Evolutionary conservation across 2,329 filamentous ascomycete genomes (phyloP).

Genomic region (Fusarium chuoi): DNA sequence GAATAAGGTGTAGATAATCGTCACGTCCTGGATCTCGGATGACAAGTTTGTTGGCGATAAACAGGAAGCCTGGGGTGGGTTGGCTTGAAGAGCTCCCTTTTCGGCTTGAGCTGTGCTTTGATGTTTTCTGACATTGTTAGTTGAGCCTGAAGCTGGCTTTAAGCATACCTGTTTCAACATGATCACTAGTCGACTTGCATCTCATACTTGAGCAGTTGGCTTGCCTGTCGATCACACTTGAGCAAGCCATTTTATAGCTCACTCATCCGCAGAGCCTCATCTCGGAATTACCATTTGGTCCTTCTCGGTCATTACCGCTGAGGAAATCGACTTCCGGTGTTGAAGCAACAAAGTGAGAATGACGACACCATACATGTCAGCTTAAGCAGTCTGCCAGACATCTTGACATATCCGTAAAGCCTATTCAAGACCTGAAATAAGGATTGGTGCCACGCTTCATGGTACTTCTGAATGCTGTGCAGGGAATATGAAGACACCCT

Average conservation of each 20-base stretch:
- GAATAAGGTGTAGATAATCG: conserved; percentile 43
- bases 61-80: conserved; percentile 48
- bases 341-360: conserved; percentile 12
- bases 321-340: neutral
- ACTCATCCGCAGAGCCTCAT: conserved; percentile 35
- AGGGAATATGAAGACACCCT: conserved; percentile 10
- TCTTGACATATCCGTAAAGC: neutral
- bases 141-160: neutral
- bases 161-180: conserved; percentile 26
- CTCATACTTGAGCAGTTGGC: neutral
- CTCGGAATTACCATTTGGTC: conserved; percentile 35
- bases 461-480: conserved; percentile 7
- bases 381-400: conserved; percentile 17
- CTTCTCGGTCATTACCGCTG: conserved; percentile 19
- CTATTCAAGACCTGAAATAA: neutral
- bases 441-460: conserved; percentile 28
- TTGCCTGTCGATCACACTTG: neutral
- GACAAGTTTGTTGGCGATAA: conserved; percentile 51
- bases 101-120: conserved; percentile 4
- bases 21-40: conserved; percentile 26
- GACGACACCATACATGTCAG: conserved; percentile 34
- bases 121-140: conserved; percentile 23
- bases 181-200: neutral
- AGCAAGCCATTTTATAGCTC: conserved; percentile 32
- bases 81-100: conserved; percentile 18